phyloP scores from a whole-genome alignment of 371 early-diverging fungal species.

The Mycotypha africana region DNA sequence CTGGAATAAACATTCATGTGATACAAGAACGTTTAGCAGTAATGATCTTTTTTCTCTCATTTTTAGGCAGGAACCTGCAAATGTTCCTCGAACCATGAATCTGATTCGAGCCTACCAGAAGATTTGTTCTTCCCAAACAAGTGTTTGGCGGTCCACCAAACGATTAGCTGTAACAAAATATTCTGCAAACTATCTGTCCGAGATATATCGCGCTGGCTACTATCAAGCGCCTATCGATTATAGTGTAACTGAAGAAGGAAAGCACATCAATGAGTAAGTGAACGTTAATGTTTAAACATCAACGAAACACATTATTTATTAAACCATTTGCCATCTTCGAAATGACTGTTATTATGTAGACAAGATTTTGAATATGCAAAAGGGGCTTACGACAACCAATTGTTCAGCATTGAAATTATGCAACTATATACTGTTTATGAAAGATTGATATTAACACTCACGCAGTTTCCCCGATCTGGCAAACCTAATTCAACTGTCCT shows the following conservation, averaged over 20 bases:
- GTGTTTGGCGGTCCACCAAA: constrained; percentile 35
- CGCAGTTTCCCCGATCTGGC: constrained; percentile 59
- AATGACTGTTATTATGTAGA: no score
- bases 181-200: constrained; percentile 21
- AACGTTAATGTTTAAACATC: no score
- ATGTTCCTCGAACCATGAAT: constrained; percentile 17
- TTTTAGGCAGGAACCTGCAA: neutral
- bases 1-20: constrained; percentile 1
- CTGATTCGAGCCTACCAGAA: constrained; percentile 49
- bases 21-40: neutral
- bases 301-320: no score
- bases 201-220: constrained; percentile 14
- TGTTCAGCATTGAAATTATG: constrained; percentile 50
- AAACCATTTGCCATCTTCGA: no score
- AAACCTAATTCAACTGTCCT: constrained; percentile 51
- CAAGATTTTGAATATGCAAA: constrained; percentile 3
- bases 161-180: constrained; percentile 37
- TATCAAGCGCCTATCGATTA: constrained; percentile 22
- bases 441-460: constrained; percentile 43
- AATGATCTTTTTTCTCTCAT: neutral
- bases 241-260: constrained; percentile 7
- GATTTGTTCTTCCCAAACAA: constrained; percentile 31
- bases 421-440: constrained; percentile 59
- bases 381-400: constrained; percentile 8
- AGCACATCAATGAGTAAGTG: constrained; percentile 9